Conservation (phyloP, 1,284 basidiomycete species). For the Apiotrichum mycotoxinovorans region DNA sequence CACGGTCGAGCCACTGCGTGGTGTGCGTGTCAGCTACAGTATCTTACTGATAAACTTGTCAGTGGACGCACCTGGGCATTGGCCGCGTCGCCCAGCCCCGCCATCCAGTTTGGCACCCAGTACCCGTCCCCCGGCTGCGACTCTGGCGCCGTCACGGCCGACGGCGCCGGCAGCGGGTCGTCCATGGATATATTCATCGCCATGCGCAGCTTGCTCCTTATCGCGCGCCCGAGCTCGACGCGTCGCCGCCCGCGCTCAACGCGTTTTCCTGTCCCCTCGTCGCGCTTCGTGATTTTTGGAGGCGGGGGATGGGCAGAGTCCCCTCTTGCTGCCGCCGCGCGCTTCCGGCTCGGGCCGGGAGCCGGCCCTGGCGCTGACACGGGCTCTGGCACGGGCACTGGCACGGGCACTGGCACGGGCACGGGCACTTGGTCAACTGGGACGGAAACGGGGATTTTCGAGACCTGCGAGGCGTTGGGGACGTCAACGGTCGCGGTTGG, state of each 20-base stretch:
- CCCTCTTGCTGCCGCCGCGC: not conserved
- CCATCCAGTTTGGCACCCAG: slow-evolving; percentile 24
- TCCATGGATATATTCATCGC: slow-evolving; percentile 23
- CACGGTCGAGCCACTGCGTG: slow-evolving; percentile 20
- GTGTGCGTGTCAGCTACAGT: slow-evolving; percentile 4
- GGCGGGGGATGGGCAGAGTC: not conserved
- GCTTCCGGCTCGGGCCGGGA: not conserved
- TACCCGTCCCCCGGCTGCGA: not conserved
- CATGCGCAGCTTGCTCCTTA: slow-evolving; percentile 23
- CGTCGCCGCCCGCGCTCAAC: slow-evolving; percentile 17
- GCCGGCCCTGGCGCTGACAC: not conserved
- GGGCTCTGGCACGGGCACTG: not conserved
- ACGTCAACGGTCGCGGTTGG: too few species aligned
- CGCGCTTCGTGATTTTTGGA: slow-evolving; percentile 3
- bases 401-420: not conserved
- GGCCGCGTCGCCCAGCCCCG: slow-evolving; percentile 11
- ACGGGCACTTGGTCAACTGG: not conserved
- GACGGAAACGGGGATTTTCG: too few species aligned
- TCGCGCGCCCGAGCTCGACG: slow-evolving; percentile 21
- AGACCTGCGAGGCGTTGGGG: too few species aligned
- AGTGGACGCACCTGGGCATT: slow-evolving; percentile 22
- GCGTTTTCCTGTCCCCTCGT: slow-evolving; percentile 19
- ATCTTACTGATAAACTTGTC: too few species aligned
- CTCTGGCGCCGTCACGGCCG: not conserved
- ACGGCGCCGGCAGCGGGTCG: slow-evolving; percentile 20